Conservation (phyloP, 2,329 filamentous ascomycete species). For the Chlorencoelia australis region DNA sequence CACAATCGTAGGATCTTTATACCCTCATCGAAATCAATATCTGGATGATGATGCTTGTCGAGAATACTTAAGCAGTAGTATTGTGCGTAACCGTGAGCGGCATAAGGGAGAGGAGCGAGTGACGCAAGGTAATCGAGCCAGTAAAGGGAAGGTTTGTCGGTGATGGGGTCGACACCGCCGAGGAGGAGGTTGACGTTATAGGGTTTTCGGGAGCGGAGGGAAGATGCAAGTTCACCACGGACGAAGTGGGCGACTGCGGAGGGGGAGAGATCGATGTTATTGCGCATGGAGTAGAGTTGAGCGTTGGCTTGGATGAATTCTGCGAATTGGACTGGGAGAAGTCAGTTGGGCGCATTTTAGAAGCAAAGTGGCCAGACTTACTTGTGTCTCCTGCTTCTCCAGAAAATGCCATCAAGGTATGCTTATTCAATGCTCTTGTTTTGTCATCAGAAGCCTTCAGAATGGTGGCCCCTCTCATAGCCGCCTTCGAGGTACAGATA, state of each 20-base stretch:
- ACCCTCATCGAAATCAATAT: slow-evolving; percentile 81
- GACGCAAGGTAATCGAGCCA: slow-evolving; percentile 97
- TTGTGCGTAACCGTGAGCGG: slow-evolving; percentile 95
- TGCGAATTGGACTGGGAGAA: slow-evolving; percentile 77
- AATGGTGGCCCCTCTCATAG: slow-evolving; percentile 94
- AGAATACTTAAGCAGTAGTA: slow-evolving; percentile 98
- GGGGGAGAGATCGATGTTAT: slow-evolving; percentile 83
- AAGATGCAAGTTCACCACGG: slow-evolving; percentile 82
- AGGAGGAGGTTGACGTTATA: slow-evolving; percentile 96
- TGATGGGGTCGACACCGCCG: slow-evolving; percentile 87
- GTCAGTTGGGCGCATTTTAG: slow-evolving; percentile 6
- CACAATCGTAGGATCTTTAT: slow-evolving; percentile 91
- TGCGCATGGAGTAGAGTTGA: slow-evolving; percentile 97
- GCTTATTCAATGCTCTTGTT: slow-evolving; percentile 83
- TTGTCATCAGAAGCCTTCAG: slow-evolving; percentile 96
- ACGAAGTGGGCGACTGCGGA: slow-evolving; percentile 88
- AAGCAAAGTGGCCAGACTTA: slow-evolving; percentile 31
- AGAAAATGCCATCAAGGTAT: slow-evolving; percentile 89
- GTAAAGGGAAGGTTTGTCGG: slow-evolving; percentile 82
- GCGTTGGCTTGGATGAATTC: slow-evolving; percentile 99
- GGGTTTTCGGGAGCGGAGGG: slow-evolving; percentile 81
- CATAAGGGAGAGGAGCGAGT: slow-evolving; percentile 80
- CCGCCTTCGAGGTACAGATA: slow-evolving; percentile 93
- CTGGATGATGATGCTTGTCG: slow-evolving; percentile 96
- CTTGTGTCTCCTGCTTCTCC: slow-evolving; percentile 94